Evolutionary conservation across 495 filamentous ascomycete genomes (phyloP).

Genomic region (Lasiosphaeria hispida): DNA sequence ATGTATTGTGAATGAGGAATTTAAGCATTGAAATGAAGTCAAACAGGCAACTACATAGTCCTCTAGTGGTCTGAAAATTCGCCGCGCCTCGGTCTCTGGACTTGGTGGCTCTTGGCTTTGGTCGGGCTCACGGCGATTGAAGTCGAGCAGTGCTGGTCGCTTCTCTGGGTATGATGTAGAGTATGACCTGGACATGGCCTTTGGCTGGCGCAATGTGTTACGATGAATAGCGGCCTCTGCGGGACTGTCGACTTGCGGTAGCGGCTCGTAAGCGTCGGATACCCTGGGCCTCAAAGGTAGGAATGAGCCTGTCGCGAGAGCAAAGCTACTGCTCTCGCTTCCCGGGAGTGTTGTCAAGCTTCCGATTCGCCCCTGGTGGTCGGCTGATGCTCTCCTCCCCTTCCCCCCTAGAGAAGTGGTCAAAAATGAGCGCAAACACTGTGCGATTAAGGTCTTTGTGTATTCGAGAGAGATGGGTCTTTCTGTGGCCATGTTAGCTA

Average conservation of each 20-base stretch:
- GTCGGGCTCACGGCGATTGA: neutral
- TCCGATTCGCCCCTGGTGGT: constrained; percentile 1
- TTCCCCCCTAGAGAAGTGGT: constrained; percentile 11
- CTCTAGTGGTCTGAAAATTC: constrained; percentile 69
- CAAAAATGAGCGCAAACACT: constrained; percentile 31
- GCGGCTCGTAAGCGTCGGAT: neutral
- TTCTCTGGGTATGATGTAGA: constrained; percentile 42
- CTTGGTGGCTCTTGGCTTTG: constrained; percentile 19
- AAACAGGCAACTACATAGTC: constrained; percentile 71
- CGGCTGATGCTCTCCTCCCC: neutral
- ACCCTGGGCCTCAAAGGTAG: neutral
- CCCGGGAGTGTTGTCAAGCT: constrained; percentile 3
- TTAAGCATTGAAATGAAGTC: constrained; percentile 66
- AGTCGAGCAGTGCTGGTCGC: constrained; percentile 20
- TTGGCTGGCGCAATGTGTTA: constrained; percentile 28
- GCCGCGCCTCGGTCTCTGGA: constrained; percentile 31
- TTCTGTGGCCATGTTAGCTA: constrained; percentile 13
- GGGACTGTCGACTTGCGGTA: neutral
- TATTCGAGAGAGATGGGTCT: constrained; percentile 30
- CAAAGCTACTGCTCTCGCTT: neutral
- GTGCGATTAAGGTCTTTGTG: constrained; percentile 30
- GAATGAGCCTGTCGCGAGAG: neutral
- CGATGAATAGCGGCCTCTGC: constrained; percentile 23
- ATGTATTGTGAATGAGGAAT: constrained; percentile 62
- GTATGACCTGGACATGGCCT: constrained; percentile 29